Evolutionary conservation across 2,329 filamentous ascomycete genomes (phyloP).

Genomic region (Alternaria angustiovoidea): DNA sequence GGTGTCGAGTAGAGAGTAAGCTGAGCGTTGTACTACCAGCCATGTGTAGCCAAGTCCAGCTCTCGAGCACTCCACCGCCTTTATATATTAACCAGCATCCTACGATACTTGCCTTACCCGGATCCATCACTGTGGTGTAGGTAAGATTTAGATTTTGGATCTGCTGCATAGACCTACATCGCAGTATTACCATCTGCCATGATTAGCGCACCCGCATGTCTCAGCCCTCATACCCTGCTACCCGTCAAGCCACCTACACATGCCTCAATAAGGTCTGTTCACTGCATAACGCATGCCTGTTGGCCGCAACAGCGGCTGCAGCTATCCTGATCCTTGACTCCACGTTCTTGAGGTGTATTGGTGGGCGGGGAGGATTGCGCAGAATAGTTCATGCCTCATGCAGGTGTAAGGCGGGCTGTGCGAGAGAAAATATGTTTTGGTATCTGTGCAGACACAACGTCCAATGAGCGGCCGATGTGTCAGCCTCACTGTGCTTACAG

Average conservation of each 20-base stretch:
- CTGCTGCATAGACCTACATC: slow-evolving; percentile 7
- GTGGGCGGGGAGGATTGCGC: neutral
- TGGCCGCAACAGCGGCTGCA: slow-evolving; percentile 1
- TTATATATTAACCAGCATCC: slow-evolving; percentile 12
- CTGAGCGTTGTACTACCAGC: slow-evolving; percentile 11
- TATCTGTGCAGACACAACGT: slow-evolving; percentile 6
- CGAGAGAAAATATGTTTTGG: slow-evolving; percentile 3
- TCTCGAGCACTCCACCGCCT: slow-evolving; percentile 8
- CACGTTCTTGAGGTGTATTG: neutral
- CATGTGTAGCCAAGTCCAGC: neutral
- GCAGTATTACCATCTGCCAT: slow-evolving; percentile 6
- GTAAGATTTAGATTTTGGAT: slow-evolving; percentile 11
- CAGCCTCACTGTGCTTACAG: slow-evolving; percentile 13
- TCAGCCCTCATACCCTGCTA: slow-evolving; percentile 7
- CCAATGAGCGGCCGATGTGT: slow-evolving; percentile 11
- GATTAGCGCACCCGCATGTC: slow-evolving; percentile 12
- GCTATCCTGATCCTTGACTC: slow-evolving; percentile 5
- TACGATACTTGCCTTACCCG: slow-evolving; percentile 1
- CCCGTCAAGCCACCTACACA: slow-evolving; percentile 1
- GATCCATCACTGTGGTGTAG: slow-evolving; percentile 10
- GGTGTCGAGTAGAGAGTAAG: slow-evolving; percentile 5
- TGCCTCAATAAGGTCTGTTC: neutral
- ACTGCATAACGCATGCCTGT: neutral
- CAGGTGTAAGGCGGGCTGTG: slow-evolving; percentile 8
- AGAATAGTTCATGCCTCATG: slow-evolving; percentile 1